A percentile compares a stretch with the other conserved stretches of the same genome.
These are phyloP conservation scores for Didymella arachidicola DNA, from an alignment of 2,329 filamentous ascomycete genomes.

Conservation along the genomic window DNA sequence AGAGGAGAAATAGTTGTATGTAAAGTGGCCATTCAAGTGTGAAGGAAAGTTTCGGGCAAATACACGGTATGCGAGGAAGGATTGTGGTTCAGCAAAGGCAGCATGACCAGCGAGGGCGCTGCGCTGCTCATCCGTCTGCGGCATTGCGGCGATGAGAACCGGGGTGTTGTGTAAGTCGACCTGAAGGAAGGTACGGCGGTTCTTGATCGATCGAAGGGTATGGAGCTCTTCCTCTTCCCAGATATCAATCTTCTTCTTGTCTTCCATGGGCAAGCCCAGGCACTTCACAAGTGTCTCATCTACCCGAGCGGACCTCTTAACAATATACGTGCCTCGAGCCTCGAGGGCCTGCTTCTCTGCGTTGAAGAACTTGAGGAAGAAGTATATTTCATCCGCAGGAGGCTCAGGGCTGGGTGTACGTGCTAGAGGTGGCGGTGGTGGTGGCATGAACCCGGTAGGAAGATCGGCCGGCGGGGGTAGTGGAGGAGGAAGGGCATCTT, in stretches of 20 bases:
- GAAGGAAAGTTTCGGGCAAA: slow-evolving; percentile 55
- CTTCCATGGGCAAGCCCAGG: slow-evolving; percentile 41
- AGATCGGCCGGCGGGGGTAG: slow-evolving; percentile 36
- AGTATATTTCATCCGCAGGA: slow-evolving; percentile 49
- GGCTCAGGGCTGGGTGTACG: slow-evolving; percentile 32
- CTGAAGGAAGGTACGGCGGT: slow-evolving; percentile 45
- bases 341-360: slow-evolving; percentile 46
- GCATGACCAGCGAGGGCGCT: slow-evolving; percentile 43
- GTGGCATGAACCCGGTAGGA: slow-evolving; percentile 25
- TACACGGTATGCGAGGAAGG: slow-evolving; percentile 56
- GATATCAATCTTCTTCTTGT: slow-evolving; percentile 55
- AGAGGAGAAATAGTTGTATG: slow-evolving; percentile 62
- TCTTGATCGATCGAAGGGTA: slow-evolving; percentile 38
- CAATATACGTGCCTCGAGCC: slow-evolving; percentile 45
- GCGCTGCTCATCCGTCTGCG: slow-evolving; percentile 40
- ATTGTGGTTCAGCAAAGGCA: slow-evolving; percentile 44
- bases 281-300: slow-evolving; percentile 44
- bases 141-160: slow-evolving; percentile 45
- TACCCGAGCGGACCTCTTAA: slow-evolving; percentile 42
- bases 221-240: slow-evolving; percentile 58
- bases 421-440: slow-evolving; percentile 30
- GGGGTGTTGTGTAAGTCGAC: slow-evolving; percentile 43
- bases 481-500: slow-evolving; percentile 36
- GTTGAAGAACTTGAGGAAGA: slow-evolving; percentile 53
- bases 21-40: slow-evolving; percentile 55